Base-by-base conservation (phyloP, 305 asterid species). In the Fraxinus sp. region DNA sequence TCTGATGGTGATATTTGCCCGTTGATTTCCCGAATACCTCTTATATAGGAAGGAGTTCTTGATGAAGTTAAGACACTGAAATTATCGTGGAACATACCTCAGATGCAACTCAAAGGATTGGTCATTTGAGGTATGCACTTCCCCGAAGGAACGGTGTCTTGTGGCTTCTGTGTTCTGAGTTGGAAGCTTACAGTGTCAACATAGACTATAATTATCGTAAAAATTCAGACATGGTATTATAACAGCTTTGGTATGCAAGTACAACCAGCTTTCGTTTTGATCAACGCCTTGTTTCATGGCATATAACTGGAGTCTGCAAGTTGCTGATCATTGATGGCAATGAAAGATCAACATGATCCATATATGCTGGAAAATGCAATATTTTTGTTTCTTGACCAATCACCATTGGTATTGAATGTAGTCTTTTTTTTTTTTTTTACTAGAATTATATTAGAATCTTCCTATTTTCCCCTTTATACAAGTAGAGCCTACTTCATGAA, bases 1-100 rank as follows among this genome's bases (percentile, higher is more conserved):
- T 32, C 24, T 71, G 76, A 4, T 71, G 43, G 76, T 14, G 43
- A 71, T 71, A 71, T 71, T 71, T 30, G 41, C 77, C 77, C 77
- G 1, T 71, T 28, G 41, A 33, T 57, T 57, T 57, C 28, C 68
- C 68, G 1, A 57, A 18, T 57, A 57, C 68, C 68, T 57, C 28
- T 57, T 7, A 57, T 55, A 16, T 55, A 55, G 20, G 24, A 13
- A 55, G 64, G 62, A 22, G 64, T 55, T 55, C 24, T 55, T 55
- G 24, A 55, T n/a, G 64, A 55, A n/a, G 76, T 70, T 70, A 28
- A 28, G 37, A 32, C 22, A 3, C 64, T 30, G 75, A 70, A 28
- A 70, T n/a, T 70, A 14, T 14, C 14, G 41, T 30, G 75, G 41
- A 68, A 5, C 11, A 14, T 70, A 30, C 1, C 75, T 70, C 75